Evolutionary conservation across 2,329 filamentous ascomycete genomes (phyloP).

Genomic region (Alternaria incomplexa): DNA sequence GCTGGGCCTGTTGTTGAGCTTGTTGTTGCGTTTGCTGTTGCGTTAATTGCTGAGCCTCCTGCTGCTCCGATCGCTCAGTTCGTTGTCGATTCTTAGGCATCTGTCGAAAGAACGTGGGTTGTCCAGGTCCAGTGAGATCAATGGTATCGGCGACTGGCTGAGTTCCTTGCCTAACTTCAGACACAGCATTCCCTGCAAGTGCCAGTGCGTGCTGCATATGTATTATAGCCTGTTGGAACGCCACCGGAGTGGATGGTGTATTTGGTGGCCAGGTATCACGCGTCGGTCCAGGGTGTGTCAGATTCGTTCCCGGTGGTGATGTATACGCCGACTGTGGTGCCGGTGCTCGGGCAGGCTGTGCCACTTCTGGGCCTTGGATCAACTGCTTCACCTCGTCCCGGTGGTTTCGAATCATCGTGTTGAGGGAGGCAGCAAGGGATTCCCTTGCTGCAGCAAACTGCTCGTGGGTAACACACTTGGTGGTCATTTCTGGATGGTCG

Average conservation of each 20-base stretch:
- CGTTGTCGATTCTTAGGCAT: neutral
- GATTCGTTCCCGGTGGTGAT: neutral
- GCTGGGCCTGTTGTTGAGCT: neutral
- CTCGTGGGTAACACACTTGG: neutral
- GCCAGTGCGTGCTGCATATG: neutral
- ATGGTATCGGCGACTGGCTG: neutral
- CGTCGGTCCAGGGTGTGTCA: neutral
- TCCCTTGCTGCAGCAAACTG: no score
- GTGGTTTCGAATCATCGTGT: neutral
- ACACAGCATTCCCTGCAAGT: neutral
- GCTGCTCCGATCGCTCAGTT: neutral
- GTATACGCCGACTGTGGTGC: neutral
- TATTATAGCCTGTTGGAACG: neutral
- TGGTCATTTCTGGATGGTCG: neutral
- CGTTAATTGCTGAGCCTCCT: neutral
- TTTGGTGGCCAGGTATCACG: neutral
- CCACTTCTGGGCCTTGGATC: neutral
- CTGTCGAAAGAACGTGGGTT: neutral
- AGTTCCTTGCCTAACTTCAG: neutral
- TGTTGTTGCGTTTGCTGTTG: neutral
- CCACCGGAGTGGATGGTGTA: neutral
- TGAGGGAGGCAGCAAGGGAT: no score
- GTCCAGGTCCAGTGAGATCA: neutral
- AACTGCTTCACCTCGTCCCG: neutral
- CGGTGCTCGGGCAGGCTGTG: neutral